These are phyloP conservation scores for Geotrichum bryndzae DNA, from an alignment of 1,139 yeast genomes.

Conservation along the genomic window DNA sequence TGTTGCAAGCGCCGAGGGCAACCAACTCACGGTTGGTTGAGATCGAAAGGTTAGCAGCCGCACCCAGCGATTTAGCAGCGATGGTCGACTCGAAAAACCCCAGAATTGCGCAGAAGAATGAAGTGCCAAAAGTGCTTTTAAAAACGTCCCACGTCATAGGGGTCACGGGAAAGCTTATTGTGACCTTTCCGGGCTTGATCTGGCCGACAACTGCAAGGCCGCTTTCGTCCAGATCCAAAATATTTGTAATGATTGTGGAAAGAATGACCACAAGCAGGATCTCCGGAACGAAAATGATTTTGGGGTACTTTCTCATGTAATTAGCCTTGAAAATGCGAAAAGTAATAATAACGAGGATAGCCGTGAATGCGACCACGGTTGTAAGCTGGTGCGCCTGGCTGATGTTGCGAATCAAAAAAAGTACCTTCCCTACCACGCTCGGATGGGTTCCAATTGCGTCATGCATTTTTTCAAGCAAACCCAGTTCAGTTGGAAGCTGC, in stretches of 20 bases:
- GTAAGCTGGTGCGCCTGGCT: conserved; percentile 34
- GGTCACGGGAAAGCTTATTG: conserved; percentile 47
- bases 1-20: conserved; percentile 75
- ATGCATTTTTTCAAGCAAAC: conserved; percentile 44
- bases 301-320: conserved; percentile 3
- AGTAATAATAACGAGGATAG: conserved; percentile 30
- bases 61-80: conserved; percentile 59
- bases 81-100: conserved; percentile 95
- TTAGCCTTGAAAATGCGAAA: conserved; percentile 25
- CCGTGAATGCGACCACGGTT: conserved; percentile 32
- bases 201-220: conserved; percentile 70
- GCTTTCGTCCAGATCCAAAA: conserved; percentile 47
- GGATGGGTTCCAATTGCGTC: conserved; percentile 54
- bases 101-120: conserved; percentile 70
- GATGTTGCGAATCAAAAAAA: conserved; percentile 48
- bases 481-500: conserved; percentile 66
- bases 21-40: conserved; percentile 52
- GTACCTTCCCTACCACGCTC: conserved; percentile 66
- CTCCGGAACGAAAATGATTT: conserved; percentile 59
- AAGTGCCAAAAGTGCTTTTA: conserved; percentile 36
- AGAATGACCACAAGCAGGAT: conserved; percentile 66
- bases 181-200: conserved; percentile 45
- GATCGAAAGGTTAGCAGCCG: conserved; percentile 31
- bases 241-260: conserved; percentile 53
- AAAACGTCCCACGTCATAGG: conserved; percentile 34